phyloP scores from a whole-genome alignment of 768 basidiomycete genomes.

The Tremella fuciformis region DNA sequence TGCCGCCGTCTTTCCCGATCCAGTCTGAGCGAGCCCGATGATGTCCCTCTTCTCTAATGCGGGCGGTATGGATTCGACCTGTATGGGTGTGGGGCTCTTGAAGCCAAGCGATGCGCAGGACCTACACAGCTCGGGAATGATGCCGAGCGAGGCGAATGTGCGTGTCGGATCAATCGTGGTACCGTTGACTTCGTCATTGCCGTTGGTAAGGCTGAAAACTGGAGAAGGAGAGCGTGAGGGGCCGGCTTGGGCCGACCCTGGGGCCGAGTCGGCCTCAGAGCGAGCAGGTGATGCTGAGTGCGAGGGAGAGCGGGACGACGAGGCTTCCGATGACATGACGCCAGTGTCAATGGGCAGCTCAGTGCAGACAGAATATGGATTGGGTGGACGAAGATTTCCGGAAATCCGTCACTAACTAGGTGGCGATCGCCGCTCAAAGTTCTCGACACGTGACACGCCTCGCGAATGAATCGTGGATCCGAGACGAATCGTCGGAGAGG shows the following conservation, averaged over 20 bases:
- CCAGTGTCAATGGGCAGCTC: no score
- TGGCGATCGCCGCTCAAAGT: no score
- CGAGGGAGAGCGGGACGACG: slow-evolving; percentile 13
- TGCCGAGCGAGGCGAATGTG: slow-evolving; percentile 78
- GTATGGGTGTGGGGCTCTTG: slow-evolving; percentile 86
- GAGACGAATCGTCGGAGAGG: no score
- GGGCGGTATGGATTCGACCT: slow-evolving; percentile 75
- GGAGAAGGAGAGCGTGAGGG: slow-evolving; percentile 1
- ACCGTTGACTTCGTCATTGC: neutral
- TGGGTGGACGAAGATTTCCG: no score
- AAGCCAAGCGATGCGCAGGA: slow-evolving; percentile 77
- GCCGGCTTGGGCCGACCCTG: slow-evolving; percentile 6
- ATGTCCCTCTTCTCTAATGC: slow-evolving; percentile 90
- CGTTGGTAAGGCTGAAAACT: slow-evolving; percentile 1
- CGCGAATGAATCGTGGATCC: no score
- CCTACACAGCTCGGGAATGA: slow-evolving; percentile 84
- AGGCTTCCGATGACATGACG: slow-evolving; percentile 7
- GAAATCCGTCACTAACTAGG: no score
- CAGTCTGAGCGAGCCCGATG: slow-evolving; percentile 96
- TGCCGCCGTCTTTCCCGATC: slow-evolving; percentile 95
- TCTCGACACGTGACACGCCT: no score
- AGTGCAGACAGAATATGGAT: no score
- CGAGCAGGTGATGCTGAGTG: slow-evolving; percentile 15
- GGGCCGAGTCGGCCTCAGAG: slow-evolving; percentile 2
- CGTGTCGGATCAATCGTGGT: slow-evolving; percentile 10